phyloP scores from a whole-genome alignment of 306 rosid genomes.

The Clitoria ternatea region DNA sequence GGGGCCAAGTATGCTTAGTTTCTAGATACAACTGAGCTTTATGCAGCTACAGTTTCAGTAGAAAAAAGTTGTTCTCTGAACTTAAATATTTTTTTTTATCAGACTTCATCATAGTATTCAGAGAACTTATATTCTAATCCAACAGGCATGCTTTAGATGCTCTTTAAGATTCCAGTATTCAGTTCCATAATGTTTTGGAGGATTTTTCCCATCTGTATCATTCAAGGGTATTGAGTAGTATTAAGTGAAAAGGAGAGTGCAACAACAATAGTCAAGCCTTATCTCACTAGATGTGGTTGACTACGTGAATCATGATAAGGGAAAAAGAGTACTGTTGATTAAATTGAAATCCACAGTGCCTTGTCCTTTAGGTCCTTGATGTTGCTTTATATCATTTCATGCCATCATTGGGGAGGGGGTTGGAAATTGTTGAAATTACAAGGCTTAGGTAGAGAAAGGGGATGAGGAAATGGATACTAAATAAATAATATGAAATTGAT shows the following conservation, averaged over 20 bases:
- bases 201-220: not conserved
- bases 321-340: not conserved
- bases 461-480: not conserved
- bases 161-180: not conserved
- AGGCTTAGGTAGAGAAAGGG: not conserved
- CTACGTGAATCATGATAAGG: not conserved
- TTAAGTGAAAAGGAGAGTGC: not conserved
- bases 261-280: not conserved
- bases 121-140: not conserved
- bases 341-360: not conserved
- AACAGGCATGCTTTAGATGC: not conserved
- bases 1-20: not conserved
- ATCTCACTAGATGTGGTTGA: not conserved
- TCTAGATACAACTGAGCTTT: not conserved
- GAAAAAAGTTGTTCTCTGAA: not conserved
- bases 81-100: not conserved
- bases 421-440: not conserved
- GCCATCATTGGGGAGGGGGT: not conserved
- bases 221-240: not conserved
- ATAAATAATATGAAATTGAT: not conserved
- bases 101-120: not conserved
- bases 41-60: not conserved
- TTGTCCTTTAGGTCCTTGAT: not conserved
- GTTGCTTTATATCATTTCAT: slow-evolving; percentile 6
- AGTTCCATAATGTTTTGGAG: not conserved